Percentiles rank a stretch among this genome's conserved stretches.
Conservation (phyloP, 768 basidiomycete genomes). For the Boletus rex-veris region DNA sequence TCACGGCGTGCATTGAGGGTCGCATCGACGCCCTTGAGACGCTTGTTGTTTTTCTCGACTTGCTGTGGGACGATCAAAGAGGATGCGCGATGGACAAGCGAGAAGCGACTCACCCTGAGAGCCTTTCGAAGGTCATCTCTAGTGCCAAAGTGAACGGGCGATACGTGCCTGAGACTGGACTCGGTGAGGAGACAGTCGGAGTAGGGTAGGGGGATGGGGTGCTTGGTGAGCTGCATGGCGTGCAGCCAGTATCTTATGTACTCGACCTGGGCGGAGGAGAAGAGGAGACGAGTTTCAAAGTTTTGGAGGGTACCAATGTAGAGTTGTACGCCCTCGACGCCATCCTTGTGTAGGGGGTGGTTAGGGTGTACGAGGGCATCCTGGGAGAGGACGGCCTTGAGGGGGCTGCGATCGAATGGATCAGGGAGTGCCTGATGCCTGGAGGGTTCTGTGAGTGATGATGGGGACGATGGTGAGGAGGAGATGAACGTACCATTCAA, state of each 20-base stretch:
- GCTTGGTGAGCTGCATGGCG: conserved; percentile 62
- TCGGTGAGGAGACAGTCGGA: conserved; percentile 70
- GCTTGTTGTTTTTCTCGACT: conserved; percentile 79
- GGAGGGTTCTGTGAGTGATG: background rate
- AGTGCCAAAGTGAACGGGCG: conserved; percentile 54
- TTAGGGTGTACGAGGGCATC: conserved; percentile 66
- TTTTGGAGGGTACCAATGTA: conserved; percentile 72
- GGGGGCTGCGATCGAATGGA: conserved; percentile 51
- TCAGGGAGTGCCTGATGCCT: conserved; percentile 61
- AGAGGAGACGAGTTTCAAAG: conserved; percentile 76
- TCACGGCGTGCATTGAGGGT: conserved; percentile 53
- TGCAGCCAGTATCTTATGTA: conserved; percentile 84
- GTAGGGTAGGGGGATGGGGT: conserved; percentile 68
- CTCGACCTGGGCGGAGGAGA: conserved; percentile 81
- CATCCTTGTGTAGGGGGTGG: conserved; percentile 66
- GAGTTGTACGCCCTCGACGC: conserved; percentile 64
- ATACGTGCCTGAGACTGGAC: conserved; percentile 54
- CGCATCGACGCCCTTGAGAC: conserved; percentile 61
- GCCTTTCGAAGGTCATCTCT: conserved; percentile 54
- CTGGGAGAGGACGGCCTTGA: conserved; percentile 73
- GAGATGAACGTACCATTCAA: conserved; percentile 56
- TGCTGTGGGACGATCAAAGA: conserved; percentile 38
- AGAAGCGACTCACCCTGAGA: conserved; percentile 46
- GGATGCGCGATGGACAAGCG: background rate
- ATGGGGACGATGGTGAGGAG: background rate